phyloP scores from a whole-genome alignment of 2,329 filamentous ascomycete species.

The Colletotrichum sansevieriae region DNA sequence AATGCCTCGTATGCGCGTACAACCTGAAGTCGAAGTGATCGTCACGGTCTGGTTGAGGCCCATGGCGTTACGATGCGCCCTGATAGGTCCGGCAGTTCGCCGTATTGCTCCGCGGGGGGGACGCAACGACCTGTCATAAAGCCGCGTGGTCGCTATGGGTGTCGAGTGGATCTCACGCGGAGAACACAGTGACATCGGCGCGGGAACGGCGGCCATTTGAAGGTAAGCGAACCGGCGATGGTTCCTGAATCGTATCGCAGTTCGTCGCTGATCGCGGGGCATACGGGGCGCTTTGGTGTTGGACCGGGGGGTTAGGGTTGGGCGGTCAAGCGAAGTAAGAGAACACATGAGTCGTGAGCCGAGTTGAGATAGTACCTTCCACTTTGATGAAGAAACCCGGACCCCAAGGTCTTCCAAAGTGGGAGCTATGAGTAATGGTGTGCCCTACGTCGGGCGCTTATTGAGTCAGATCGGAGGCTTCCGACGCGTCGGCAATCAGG shows the following conservation, averaged over 20 bases:
- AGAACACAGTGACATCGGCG: conserved; percentile 14
- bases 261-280: conserved; percentile 34
- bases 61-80: conserved; percentile 8
- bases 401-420: not conserved
- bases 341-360: conserved; percentile 27
- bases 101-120: conserved; percentile 13
- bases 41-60: not conserved
- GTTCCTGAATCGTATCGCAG: not conserved
- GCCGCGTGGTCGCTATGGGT: conserved; percentile 15
- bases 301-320: conserved; percentile 1
- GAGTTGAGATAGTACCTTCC: conserved; percentile 24
- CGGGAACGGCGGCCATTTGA: conserved; percentile 23
- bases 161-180: not conserved
- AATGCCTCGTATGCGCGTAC: not conserved
- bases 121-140: conserved; percentile 13
- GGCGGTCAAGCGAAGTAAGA: not conserved
- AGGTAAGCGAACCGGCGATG: conserved; percentile 23
- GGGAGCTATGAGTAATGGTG: conserved; percentile 13
- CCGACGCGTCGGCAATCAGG: not conserved
- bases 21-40: conserved; percentile 12
- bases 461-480: not conserved
- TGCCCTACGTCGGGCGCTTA: conserved; percentile 6
- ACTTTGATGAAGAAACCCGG: conserved; percentile 12
- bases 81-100: conserved; percentile 37
- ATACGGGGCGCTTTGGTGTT: conserved; percentile 4